These are phyloP conservation scores for Quercus gilva DNA, from an alignment of 306 rosid genomes.

Conservation along the genomic window DNA sequence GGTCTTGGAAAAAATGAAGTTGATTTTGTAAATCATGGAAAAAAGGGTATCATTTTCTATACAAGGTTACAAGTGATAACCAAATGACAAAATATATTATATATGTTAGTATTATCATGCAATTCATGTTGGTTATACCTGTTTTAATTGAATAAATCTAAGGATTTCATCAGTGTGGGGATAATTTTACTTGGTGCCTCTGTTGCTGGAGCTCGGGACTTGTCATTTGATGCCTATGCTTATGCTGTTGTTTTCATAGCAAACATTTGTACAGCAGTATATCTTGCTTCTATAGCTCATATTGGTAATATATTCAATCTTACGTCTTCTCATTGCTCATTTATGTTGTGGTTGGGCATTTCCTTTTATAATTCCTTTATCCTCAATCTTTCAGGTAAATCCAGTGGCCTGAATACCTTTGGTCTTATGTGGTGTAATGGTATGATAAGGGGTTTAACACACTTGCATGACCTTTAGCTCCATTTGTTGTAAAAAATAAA, in stretches of 20 bases:
- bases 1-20: not conserved
- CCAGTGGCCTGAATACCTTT: conserved; percentile 69
- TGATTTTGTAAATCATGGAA: not conserved
- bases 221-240: conserved; percentile 58
- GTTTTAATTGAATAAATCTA: conserved; percentile 34
- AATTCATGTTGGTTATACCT: conserved; percentile 13
- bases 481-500: not conserved
- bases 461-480: not conserved
- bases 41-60: not conserved
- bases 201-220: conserved; percentile 67
- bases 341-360: not conserved
- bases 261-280: conserved; percentile 64
- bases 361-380: not conserved
- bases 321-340: conserved; percentile 9
- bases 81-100: not conserved
- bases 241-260: conserved; percentile 55
- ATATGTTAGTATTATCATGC: not conserved
- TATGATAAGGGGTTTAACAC: conserved; percentile 30
- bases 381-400: conserved; percentile 50
- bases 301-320: conserved; percentile 42
- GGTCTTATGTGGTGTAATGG: conserved; percentile 94
- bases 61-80: not conserved
- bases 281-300: conserved; percentile 60
- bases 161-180: conserved; percentile 61
- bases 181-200: conserved; percentile 55